Conservation (phyloP, 208 protist genomes). For the Blechomonas ayalai region DNA sequence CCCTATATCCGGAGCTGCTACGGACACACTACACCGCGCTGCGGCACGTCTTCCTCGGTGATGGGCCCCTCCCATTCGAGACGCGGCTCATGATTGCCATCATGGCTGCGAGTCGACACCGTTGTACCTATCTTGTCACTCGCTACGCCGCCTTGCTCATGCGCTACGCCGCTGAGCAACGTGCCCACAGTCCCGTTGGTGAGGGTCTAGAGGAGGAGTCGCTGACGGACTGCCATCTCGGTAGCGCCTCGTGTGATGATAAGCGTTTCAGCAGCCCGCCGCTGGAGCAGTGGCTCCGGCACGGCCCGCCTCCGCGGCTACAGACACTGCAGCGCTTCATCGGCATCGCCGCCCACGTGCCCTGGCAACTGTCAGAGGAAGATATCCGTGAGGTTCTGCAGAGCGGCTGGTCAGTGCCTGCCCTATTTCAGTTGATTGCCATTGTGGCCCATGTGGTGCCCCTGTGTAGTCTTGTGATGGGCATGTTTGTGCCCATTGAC, state of each 20-base stretch:
- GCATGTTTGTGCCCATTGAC: conserved; percentile 66
- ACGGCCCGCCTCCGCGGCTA: conserved; percentile 54
- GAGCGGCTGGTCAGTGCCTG: conserved; percentile 64
- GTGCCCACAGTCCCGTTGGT: conserved; percentile 8
- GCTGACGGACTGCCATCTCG: neutral
- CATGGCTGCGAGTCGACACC: conserved; percentile 74
- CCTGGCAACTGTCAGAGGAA: conserved; percentile 48
- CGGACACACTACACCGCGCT: conserved; percentile 51
- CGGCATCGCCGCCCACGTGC: conserved; percentile 65
- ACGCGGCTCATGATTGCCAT: conserved; percentile 74
- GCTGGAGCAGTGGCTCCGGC: conserved; percentile 32
- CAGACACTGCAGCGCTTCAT: conserved; percentile 58
- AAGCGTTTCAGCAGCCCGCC: neutral
- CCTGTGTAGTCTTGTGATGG: conserved; percentile 68
- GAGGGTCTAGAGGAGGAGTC: conserved; percentile 4
- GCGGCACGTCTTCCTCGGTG: conserved; percentile 64
- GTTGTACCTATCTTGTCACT: conserved; percentile 72
- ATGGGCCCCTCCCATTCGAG: conserved; percentile 63
- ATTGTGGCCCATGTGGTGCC: conserved; percentile 67
- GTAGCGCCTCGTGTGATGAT: conserved; percentile 4
- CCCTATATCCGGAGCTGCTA: conserved; percentile 54
- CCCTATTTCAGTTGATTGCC: conserved; percentile 63
- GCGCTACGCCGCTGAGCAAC: conserved; percentile 27
- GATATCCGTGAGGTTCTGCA: conserved; percentile 38
- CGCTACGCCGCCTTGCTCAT: conserved; percentile 60